phyloP scores from a whole-genome alignment of 1,139 yeast species.

The Scheffersomyces parashehatae region DNA sequence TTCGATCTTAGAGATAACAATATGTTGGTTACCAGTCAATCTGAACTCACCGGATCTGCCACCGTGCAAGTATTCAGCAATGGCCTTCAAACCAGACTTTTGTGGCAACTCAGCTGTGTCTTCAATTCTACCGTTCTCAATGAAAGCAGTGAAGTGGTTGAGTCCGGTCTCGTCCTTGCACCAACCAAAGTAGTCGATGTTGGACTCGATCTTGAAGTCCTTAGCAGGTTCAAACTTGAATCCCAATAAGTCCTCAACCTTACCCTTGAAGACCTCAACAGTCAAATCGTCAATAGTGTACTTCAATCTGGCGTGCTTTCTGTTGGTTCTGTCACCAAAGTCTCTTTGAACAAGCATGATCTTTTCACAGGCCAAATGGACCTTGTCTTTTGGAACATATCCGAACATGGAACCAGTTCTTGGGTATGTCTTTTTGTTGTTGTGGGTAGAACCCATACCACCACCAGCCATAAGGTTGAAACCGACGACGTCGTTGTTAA shows the following conservation, averaged over 20 bases:
- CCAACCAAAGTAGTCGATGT: conserved; percentile 95
- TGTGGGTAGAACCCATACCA: conserved; percentile 99
- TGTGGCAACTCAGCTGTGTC: conserved; percentile 90
- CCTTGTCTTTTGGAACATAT: conserved; percentile 64
- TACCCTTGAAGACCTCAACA: conserved; percentile 72
- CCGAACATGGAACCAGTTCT: conserved; percentile 91
- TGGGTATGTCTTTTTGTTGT: conserved; percentile 95
- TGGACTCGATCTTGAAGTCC: conserved; percentile 77
- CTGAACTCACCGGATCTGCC: conserved; percentile 78
- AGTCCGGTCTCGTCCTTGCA: conserved; percentile 80
- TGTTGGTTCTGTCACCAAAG: conserved; percentile 90
- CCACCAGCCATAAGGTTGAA: conserved; percentile 94
- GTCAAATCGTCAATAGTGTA: conserved; percentile 94
- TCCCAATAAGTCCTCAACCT: conserved; percentile 85
- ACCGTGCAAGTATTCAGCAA: conserved; percentile 64
- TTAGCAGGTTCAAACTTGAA: conserved; percentile 68
- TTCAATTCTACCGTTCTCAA: conserved; percentile 96
- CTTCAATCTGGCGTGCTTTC: conserved; percentile 97
- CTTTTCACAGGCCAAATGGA: conserved; percentile 82
- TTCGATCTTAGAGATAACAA: conserved; percentile 69
- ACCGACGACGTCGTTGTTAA: conserved; percentile 65
- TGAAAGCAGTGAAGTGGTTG: conserved; percentile 90
- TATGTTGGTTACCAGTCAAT: conserved; percentile 94
- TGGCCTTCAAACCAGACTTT: conserved; percentile 78
- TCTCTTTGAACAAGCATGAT: conserved; percentile 95